Base-by-base conservation (phyloP, 257 asterid species). In the Perilla frutescens region DNA sequence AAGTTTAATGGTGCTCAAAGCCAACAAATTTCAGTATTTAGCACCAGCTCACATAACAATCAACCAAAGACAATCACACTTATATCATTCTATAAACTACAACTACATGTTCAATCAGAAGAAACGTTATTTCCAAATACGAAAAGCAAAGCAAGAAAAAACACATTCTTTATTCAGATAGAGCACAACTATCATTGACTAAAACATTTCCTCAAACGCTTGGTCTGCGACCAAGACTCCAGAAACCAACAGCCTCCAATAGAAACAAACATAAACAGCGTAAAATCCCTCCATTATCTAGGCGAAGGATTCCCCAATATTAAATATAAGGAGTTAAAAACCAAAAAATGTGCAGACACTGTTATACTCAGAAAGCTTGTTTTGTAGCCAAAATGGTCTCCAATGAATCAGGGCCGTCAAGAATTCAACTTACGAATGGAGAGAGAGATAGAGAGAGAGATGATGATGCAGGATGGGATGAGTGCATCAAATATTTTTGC, bases 121-220 rank as follows among this genome's bases (percentile, higher is more conserved):
- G 8, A 55, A 13, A 37, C 15, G n/a, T 39, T 13, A 31, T 0
- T 15, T 31, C 5, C 44, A 68, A 34, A 51, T 53, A 36, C 11
- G 32, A 50, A 61, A 62, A 65, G 10, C 2, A 20, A 43, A 77
- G 73, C 37, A 45, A 61, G 75, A 20, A 20, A 20, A 71, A 70
- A 71, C 11, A 40, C 3, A 15, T 26, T 48, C 39, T 20, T 29
- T 62, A 48, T 48, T 56, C 51, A 20, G 41, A 36, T 51, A 73
- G 12, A 57, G 65, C 70, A 53, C 71, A 70, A 41, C 71, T 50
- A 60, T 15, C 14, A 53, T 14, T 63, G 74, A 56, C 26, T 53
- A 29, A 5, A 31, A 20, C 79, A 77, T 70, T 74, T 77, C 34
- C 14, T 70, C 81, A 66, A 77, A 71, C 73, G 70, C 40, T 55